Evolutionary conservation across 208 protist species (phyloP), one percentile per base, ranked within the genome.

Genomic region (Trypanosoma scelopori): DNA sequence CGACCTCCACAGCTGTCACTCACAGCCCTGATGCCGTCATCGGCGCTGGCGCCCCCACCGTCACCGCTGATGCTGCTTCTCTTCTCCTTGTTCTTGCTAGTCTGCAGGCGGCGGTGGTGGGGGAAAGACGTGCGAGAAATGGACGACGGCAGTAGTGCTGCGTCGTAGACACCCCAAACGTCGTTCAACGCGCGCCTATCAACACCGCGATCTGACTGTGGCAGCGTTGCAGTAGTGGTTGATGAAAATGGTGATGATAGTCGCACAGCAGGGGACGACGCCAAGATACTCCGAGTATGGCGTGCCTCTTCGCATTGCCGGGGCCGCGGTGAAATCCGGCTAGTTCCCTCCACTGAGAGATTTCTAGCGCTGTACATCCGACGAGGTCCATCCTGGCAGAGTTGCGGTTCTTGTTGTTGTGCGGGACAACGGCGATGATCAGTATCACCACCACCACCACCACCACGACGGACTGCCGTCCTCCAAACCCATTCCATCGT

Each of bases 131-230:
- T 37, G 32, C 5, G 32, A 37, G 3, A 37, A 53, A 53, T 11
- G 3, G 22, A 5, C 13, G 16, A 5, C 6, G 30, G 16, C 4
- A 4, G 49, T 30, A 11, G 53, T 39, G 22, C 39, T 55, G 1
- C 47, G 13, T 51, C 27, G 37, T 27, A 1, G 6, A 16, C 9
- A 16, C 28, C 30, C 27, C 61, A 35, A 2, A 13, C 22, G 15
- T 15, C 57, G 49, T 43, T 42, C 43, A 59, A 55, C 42, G 18
- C 52, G 51, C 69, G 53, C 45, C 39, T 50, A 30, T 23, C 50
- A 48, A 9, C 32, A 37, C 5, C 32, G 9, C 9, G 3, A 37
- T 9, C 9, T 11, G 32, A 9, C 32, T 11, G 32, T 9, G 32
- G 9, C 3, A 37, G 5, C 3, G 9, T 11, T 37, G 3, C 9